Evolutionary conservation across 2,329 filamentous ascomycete genomes (phyloP).

Genomic region (Epichloe gansuensis): DNA sequence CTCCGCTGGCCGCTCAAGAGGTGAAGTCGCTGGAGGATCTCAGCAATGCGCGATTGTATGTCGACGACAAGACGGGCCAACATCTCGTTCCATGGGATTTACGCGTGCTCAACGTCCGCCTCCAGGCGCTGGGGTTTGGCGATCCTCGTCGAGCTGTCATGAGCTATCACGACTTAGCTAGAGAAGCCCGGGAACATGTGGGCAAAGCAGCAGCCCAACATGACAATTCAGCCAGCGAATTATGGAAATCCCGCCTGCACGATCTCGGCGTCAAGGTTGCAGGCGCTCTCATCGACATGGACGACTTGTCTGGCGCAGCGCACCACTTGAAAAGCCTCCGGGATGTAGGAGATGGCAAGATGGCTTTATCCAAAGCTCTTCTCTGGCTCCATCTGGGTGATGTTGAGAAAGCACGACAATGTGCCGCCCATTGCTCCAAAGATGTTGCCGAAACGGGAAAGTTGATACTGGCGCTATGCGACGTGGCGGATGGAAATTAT

Average conservation of each 20-base stretch:
- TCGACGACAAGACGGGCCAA: slow-evolving; percentile 37
- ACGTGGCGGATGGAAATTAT: slow-evolving; percentile 70
- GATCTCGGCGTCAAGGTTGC: slow-evolving; percentile 63
- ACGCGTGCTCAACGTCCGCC: slow-evolving; percentile 66
- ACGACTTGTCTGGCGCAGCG: slow-evolving; percentile 69
- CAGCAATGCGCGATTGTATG: slow-evolving; percentile 42
- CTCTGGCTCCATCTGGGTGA: slow-evolving; percentile 74
- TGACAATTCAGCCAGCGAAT: slow-evolving; percentile 40
- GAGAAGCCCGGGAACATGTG: slow-evolving; percentile 58
- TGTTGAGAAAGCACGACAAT: slow-evolving; percentile 49
- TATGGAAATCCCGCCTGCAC: slow-evolving; percentile 61
- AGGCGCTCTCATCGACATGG: slow-evolving; percentile 68
- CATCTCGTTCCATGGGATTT: slow-evolving; percentile 81
- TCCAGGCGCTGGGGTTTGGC: slow-evolving; percentile 76
- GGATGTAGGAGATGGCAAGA: slow-evolving; percentile 24
- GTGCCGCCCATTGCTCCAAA: slow-evolving; percentile 26
- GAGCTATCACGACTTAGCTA: slow-evolving; percentile 77
- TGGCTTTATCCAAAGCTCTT: slow-evolving; percentile 44
- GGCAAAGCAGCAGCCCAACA: slow-evolving; percentile 30
- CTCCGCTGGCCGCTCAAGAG: slow-evolving; percentile 55
- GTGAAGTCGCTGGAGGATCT: slow-evolving; percentile 52
- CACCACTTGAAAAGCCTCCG: slow-evolving; percentile 55
- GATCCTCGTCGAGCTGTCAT: slow-evolving; percentile 78
- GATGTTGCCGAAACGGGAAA: slow-evolving; percentile 26
- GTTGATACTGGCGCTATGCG: slow-evolving; percentile 55